phyloP scores from a whole-genome alignment of 2,329 filamentous ascomycete species.

The Aspergillus pseudoterreus region DNA sequence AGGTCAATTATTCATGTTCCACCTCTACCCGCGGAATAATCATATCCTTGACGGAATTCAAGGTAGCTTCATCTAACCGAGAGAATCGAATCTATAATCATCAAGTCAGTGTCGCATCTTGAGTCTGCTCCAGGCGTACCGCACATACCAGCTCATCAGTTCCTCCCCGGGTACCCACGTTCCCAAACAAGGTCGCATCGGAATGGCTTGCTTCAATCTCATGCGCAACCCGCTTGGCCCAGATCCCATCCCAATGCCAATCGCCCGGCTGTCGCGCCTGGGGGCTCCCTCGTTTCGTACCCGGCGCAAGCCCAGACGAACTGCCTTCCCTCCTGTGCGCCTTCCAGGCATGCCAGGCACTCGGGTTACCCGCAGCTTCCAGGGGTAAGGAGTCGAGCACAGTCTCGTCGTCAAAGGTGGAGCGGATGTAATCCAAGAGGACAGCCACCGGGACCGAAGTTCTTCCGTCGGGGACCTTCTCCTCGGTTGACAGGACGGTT shows the following conservation, averaged over 20 bases:
- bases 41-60: constrained; percentile 34
- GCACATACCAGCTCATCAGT: constrained; percentile 66
- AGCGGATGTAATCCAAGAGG: constrained; percentile 75
- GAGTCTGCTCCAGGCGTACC: background rate
- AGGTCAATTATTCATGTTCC: constrained; percentile 17
- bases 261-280: constrained; percentile 64
- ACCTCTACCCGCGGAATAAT: constrained; percentile 28
- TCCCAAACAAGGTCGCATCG: constrained; percentile 75
- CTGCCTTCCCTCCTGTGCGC: constrained; percentile 55
- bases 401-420: constrained; percentile 72
- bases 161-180: constrained; percentile 44
- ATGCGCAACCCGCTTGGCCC: constrained; percentile 82
- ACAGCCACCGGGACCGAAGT: constrained; percentile 58
- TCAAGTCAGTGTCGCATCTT: constrained; percentile 7
- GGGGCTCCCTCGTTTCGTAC: constrained; percentile 44
- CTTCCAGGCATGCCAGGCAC: constrained; percentile 92
- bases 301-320: constrained; percentile 7
- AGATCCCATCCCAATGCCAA: constrained; percentile 98
- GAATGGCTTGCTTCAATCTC: constrained; percentile 73
- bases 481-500: constrained; percentile 3
- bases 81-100: constrained; percentile 39
- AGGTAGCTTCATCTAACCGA: constrained; percentile 31
- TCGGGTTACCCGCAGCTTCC: constrained; percentile 79
- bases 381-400: constrained; percentile 76
- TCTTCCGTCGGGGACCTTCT: constrained; percentile 22